These are phyloP conservation scores for Lecanicillium sp. DNA, from an alignment of 2,329 filamentous ascomycete species.

Conservation along the genomic window DNA sequence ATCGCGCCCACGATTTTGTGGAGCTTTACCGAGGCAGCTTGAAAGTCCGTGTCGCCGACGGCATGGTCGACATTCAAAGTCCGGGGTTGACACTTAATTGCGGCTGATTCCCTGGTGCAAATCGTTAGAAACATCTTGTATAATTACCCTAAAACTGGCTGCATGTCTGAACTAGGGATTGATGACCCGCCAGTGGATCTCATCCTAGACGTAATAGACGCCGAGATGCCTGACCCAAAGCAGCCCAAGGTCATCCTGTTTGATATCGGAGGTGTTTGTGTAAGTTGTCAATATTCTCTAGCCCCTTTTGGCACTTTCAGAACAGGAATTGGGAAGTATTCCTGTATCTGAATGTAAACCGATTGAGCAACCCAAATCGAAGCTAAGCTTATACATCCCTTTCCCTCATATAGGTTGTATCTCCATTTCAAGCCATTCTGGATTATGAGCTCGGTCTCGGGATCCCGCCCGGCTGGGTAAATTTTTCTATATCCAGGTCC, in stretches of 20 bases:
- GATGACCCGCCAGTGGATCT: conserved; percentile 16
- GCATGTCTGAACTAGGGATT: conserved; percentile 5
- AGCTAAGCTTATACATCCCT: background rate
- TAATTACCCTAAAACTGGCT: too few species aligned
- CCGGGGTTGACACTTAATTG: too few species aligned
- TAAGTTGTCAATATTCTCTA: conserved; percentile 59
- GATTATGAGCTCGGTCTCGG: conserved; percentile 72
- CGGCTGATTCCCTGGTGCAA: too few species aligned
- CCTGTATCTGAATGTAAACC: background rate
- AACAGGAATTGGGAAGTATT: too few species aligned
- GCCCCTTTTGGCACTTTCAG: too few species aligned
- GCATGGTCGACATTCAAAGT: too few species aligned
- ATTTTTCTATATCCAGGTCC: conserved; percentile 75
- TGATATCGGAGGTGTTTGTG: conserved; percentile 94
- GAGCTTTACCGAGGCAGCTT: conserved; percentile 6
- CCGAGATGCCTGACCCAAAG: conserved; percentile 31
- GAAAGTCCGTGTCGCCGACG: background rate
- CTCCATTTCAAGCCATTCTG: conserved; percentile 86
- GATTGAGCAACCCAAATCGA: background rate
- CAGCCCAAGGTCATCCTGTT: conserved; percentile 74
- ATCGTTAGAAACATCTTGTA: too few species aligned
- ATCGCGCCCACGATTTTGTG: too few species aligned
- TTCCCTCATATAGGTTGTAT: conserved; percentile 59
- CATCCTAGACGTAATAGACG: conserved; percentile 21
- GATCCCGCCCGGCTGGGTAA: conserved; percentile 85